Evolutionary conservation across 306 rosid species (phyloP).

Genomic region (Fragaria nilgerrensis): DNA sequence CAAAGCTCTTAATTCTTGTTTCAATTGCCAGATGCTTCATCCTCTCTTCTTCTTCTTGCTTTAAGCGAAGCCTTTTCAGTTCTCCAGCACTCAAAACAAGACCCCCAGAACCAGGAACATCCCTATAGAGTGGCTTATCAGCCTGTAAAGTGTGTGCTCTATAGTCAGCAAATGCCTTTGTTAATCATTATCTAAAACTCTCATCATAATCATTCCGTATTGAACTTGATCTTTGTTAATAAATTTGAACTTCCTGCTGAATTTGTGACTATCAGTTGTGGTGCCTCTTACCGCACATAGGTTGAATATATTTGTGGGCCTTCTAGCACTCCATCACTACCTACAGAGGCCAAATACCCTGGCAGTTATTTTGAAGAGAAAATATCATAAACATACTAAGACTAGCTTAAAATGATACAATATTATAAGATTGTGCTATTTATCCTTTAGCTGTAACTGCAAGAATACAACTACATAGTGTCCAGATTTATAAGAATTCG

Average conservation of each 20-base stretch:
- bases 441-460: background rate
- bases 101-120: slow-evolving; percentile 88
- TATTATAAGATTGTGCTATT: background rate
- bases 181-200: too few relatives aligned
- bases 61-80: slow-evolving; percentile 61
- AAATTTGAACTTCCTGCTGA: too few relatives aligned
- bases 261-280: too few relatives aligned
- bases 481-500: background rate
- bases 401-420: background rate
- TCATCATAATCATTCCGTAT: too few relatives aligned
- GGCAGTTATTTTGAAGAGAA: background rate
- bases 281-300: too few relatives aligned
- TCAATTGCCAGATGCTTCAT: slow-evolving; percentile 36
- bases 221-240: too few relatives aligned
- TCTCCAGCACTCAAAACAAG: slow-evolving; percentile 78
- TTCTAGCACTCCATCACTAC: too few relatives aligned
- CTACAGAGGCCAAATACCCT: background rate
- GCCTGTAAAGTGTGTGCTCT: slow-evolving; percentile 54
- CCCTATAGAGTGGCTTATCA: slow-evolving; percentile 80
- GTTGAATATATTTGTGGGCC: too few relatives aligned
- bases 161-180: slow-evolving; percentile 38
- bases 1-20: slow-evolving; percentile 47
- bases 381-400: background rate
- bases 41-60: slow-evolving; percentile 82
- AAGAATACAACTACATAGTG: slow-evolving; percentile 2